These are phyloP conservation scores for Alopecurus myosuroides DNA, from an alignment of 176 grass and related monocot genomes.

Conservation along the genomic window DNA sequence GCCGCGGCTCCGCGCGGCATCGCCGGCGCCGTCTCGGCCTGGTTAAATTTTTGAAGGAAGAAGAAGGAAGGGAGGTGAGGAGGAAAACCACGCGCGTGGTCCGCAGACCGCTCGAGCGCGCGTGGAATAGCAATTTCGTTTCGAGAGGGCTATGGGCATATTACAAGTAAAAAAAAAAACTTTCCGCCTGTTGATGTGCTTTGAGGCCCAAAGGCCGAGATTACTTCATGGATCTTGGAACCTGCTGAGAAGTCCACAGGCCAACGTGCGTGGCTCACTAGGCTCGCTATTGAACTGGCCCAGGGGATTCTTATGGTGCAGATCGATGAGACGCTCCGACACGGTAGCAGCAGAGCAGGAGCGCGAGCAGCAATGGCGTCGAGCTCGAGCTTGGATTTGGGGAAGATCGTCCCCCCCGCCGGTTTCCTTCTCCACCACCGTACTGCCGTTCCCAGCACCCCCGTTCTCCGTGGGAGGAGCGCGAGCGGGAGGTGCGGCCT, in stretches of 20 bases:
- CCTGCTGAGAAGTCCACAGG: not conserved
- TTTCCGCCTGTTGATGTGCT: too few species aligned
- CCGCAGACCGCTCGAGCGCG: too few species aligned
- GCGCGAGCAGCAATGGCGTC: conserved; percentile 6
- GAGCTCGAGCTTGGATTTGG: conserved; percentile 23
- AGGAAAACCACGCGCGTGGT: too few species aligned
- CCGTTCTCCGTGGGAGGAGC: not conserved
- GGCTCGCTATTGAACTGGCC: not conserved
- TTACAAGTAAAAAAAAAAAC: too few species aligned
- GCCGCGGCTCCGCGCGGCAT: too few species aligned
- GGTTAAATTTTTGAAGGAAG: too few species aligned
- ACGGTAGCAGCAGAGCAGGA: not conserved
- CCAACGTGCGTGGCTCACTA: not conserved
- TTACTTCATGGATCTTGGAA: not conserved
- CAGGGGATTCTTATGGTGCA: conserved; percentile 9
- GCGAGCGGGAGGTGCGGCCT: not conserved
- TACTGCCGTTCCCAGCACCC: not conserved
- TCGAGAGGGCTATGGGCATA: too few species aligned
- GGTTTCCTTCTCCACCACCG: not conserved
- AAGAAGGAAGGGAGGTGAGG: too few species aligned
- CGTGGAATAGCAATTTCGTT: too few species aligned
- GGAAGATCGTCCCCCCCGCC: not conserved
- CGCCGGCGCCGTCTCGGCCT: too few species aligned
- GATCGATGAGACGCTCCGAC: conserved; percentile 9
- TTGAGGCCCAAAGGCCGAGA: not conserved